Percentiles rank a stretch among this genome's conserved stretches.
Conservation (phyloP, 176 grass and related monocot genomes). For the Musa schizocarpa region DNA sequence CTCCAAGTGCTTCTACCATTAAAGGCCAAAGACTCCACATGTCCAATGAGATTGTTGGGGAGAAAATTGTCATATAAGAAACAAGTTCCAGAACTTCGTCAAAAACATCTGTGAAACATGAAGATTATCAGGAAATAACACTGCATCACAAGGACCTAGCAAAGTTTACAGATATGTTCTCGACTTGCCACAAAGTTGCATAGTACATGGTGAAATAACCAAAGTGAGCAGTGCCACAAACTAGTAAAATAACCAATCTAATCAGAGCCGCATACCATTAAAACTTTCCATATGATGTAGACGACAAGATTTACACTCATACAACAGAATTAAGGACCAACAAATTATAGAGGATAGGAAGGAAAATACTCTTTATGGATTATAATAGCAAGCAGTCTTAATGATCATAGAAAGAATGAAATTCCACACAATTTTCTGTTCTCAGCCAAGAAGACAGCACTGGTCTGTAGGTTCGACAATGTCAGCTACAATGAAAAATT, state of each 20-base stretch:
- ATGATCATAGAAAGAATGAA: too few species aligned
- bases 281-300: background rate
- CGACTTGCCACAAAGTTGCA: constrained; percentile 5
- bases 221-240: background rate
- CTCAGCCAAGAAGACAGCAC: too few species aligned
- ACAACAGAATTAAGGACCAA: background rate
- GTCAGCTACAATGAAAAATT: too few species aligned
- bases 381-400: too few species aligned
- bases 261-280: background rate
- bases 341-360: too few species aligned
- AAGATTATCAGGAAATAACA: background rate
- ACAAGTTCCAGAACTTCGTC: constrained; percentile 92
- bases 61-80: constrained; percentile 89
- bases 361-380: too few species aligned
- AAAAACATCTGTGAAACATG: constrained; percentile 60
- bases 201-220: background rate
- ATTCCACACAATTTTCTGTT: too few species aligned
- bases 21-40: constrained; percentile 93
- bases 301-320: background rate
- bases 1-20: constrained; percentile 74
- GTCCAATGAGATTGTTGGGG: constrained; percentile 71
- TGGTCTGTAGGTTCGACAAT: too few species aligned
- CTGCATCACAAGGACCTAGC: background rate
- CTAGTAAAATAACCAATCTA: background rate
- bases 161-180: background rate